phyloP scores from a whole-genome alignment of 768 basidiomycete genomes.

The Trametes meyenii region DNA sequence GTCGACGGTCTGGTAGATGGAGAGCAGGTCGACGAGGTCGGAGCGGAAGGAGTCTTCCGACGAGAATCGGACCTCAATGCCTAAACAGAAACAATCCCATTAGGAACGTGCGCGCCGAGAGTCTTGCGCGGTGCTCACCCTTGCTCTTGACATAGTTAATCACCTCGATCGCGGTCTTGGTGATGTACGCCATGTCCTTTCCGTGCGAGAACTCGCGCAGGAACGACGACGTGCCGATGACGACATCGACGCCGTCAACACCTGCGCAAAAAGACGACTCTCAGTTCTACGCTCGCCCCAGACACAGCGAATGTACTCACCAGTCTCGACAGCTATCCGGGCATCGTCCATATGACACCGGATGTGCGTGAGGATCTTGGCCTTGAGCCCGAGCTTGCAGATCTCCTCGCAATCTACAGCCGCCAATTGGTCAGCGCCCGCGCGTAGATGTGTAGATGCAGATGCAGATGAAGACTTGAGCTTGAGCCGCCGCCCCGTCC shows the following conservation, averaged over 20 bases:
- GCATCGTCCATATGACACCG: constrained; percentile 99
- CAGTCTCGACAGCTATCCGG: constrained; percentile 96
- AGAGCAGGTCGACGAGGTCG: constrained; percentile 96
- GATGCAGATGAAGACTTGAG: no score
- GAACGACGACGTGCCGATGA: constrained; percentile 99
- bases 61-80: constrained; percentile 98
- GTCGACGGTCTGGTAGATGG: constrained; percentile 99
- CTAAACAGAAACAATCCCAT: constrained; percentile 9
- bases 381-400: constrained; percentile 96
- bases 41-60: constrained; percentile 99
- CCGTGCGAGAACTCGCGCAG: constrained; percentile 99
- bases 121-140: constrained; percentile 42
- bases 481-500: no score
- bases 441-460: background rate
- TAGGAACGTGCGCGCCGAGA: no score
- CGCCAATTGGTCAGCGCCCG: constrained; percentile 1
- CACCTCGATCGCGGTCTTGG: constrained; percentile 97
- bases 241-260: constrained; percentile 98
- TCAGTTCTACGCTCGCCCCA: background rate
- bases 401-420: constrained; percentile 90
- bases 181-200: constrained; percentile 99
- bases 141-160: constrained; percentile 99
- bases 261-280: constrained; percentile 47
- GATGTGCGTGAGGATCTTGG: constrained; percentile 98
- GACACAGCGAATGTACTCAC: constrained; percentile 41